Conservation (phyloP, 139 green algal genomes). For the Chlorella ohadii region DNA sequence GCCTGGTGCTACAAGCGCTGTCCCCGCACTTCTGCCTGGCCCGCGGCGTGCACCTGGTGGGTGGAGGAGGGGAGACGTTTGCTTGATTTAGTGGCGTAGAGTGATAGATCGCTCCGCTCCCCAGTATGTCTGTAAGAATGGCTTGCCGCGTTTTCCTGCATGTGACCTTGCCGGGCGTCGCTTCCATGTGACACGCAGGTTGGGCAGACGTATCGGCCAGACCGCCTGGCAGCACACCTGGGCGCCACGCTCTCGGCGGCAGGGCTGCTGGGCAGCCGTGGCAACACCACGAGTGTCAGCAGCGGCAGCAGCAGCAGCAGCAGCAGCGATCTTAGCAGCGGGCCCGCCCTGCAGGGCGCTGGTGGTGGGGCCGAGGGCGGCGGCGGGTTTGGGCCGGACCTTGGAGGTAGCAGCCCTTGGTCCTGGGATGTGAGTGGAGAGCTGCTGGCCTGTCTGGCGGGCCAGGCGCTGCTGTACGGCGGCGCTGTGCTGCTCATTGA, state of each 20-base stretch:
- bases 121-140: too few species aligned
- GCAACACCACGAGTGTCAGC: background rate
- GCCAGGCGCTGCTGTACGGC: constrained; percentile 50
- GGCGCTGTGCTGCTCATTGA: constrained; percentile 54
- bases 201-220: constrained; percentile 1
- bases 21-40: constrained; percentile 79
- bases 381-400: background rate
- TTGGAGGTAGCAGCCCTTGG: constrained; percentile 1
- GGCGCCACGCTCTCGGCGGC: background rate
- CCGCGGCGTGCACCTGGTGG: constrained; percentile 45
- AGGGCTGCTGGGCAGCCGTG: background rate
- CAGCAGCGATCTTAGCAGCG: background rate
- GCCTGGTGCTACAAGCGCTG: constrained; percentile 49
- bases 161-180: background rate
- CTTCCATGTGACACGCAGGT: background rate
- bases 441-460: constrained; percentile 22
- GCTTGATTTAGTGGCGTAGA: too few species aligned
- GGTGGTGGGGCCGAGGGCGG: background rate
- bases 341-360: too few species aligned
- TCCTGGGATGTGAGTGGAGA: constrained; percentile 23
- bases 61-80: background rate
- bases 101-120: too few species aligned
- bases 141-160: too few species aligned
- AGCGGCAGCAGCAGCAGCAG: background rate
- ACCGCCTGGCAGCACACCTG: background rate